These are phyloP conservation scores for Phytopythium mirpurense DNA, from an alignment of 352 stramenopile species.

Conservation along the genomic window DNA sequence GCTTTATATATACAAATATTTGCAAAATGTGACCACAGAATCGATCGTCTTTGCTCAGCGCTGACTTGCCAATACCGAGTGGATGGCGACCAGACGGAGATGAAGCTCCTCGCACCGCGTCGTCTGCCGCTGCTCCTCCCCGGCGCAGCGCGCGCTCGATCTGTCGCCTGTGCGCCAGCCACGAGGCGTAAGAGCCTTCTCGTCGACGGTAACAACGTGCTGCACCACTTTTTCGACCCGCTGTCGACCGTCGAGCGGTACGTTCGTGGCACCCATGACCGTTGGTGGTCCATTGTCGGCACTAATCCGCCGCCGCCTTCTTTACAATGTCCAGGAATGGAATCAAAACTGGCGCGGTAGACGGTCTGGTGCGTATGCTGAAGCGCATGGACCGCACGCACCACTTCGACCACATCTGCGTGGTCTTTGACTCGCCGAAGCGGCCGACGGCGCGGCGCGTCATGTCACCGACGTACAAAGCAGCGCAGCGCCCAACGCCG, in stretches of 20 bases:
- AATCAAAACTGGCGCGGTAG: conserved; percentile 31
- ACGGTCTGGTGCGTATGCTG: conserved; percentile 39
- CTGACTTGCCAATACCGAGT: background rate
- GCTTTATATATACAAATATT: too few species aligned
- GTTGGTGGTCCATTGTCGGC: too few species aligned
- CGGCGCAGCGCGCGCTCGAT: background rate
- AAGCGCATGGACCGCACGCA: conserved; percentile 44
- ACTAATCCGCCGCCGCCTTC: too few species aligned
- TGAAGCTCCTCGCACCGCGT: too few species aligned
- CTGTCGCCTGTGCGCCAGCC: background rate
- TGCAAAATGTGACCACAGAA: too few species aligned
- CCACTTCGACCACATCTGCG: conserved; percentile 38
- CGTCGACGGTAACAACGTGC: conserved; percentile 60
- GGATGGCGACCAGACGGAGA: conserved; percentile 3
- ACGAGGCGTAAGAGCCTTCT: conserved; percentile 37
- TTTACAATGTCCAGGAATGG: too few species aligned
- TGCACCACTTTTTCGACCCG: conserved; percentile 58
- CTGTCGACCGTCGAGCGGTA: conserved; percentile 18
- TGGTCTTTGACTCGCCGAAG: conserved; percentile 55
- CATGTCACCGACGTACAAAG: conserved; percentile 55
- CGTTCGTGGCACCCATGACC: conserved; percentile 13
- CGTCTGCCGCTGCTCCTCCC: background rate
- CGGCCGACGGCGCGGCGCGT: conserved; percentile 35
- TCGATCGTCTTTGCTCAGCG: too few species aligned
- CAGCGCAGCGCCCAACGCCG: conserved; percentile 27